phyloP scores from a whole-genome alignment of 2,329 filamentous ascomycete species.

The Aspergillus versicolor region DNA sequence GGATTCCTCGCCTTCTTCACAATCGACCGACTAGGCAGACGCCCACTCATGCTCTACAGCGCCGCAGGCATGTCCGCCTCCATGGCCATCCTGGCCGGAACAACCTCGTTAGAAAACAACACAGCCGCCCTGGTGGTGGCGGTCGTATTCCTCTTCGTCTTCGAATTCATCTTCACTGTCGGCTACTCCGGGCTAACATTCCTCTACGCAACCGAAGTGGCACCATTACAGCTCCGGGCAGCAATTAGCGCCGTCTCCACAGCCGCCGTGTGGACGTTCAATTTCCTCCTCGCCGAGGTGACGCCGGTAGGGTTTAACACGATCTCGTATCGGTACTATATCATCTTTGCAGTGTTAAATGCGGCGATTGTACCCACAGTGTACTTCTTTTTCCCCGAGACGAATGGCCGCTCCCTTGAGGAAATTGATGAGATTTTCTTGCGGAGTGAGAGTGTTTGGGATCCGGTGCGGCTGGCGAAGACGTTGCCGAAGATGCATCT shows the following conservation, averaged over 20 bases:
- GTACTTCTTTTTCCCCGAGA: conserved; percentile 42
- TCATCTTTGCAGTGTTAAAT: conserved; percentile 46
- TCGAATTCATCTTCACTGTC: conserved; percentile 61
- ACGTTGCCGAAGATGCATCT: conserved; percentile 16
- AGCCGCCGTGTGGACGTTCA: conserved; percentile 41
- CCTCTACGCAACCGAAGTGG: conserved; percentile 60
- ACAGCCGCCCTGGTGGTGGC: conserved; percentile 51
- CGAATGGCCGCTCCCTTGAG: conserved; percentile 38
- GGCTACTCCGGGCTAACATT: conserved; percentile 61
- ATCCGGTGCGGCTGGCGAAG: conserved; percentile 19
- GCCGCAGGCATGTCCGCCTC: conserved; percentile 29
- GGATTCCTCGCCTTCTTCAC: conserved; percentile 48
- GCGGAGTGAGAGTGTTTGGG: conserved; percentile 9
- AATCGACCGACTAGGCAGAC: conserved; percentile 43
- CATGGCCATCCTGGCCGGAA: conserved; percentile 47
- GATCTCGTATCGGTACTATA: conserved; percentile 51
- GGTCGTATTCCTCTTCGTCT: conserved; percentile 59
- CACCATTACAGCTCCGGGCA: conserved; percentile 42
- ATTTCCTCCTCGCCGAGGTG: conserved; percentile 38
- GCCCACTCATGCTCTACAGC: conserved; percentile 35
- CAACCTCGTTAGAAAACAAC: conserved; percentile 48
- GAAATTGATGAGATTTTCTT: conserved; percentile 43
- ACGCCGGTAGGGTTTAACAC: conserved; percentile 39
- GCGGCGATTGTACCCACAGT: conserved; percentile 31
- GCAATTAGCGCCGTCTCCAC: conserved; percentile 59